Conservation (phyloP, 257 asterid species). For the Solanum clarkiae region DNA sequence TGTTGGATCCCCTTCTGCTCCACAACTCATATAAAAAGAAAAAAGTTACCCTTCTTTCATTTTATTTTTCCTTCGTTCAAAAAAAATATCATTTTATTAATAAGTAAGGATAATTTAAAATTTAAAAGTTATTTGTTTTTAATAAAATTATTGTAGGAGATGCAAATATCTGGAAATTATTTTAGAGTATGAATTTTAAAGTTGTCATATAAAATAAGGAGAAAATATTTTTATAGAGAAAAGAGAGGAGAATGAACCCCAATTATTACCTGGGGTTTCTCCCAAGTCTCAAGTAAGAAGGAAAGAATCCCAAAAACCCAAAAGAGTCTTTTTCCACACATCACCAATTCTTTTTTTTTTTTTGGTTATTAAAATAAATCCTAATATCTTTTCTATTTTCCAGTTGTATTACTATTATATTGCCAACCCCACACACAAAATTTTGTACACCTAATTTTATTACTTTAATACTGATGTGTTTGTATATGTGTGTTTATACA, state of each 20-base stretch:
- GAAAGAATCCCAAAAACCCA: constrained; percentile 37
- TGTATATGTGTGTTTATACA: constrained; percentile 31
- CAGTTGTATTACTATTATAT: not conserved
- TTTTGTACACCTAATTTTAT: not conserved
- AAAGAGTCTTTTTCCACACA: constrained; percentile 4
- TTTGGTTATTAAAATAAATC: not conserved
- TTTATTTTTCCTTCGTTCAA: too few relatives aligned
- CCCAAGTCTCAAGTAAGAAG: constrained; percentile 25
- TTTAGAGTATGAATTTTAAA: too few relatives aligned
- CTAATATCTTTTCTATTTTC: not conserved
- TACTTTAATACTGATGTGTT: constrained; percentile 2
- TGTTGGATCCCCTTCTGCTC: constrained; percentile 31
- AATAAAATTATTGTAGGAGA: rapidly evolving
- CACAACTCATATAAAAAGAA: constrained; percentile 11
- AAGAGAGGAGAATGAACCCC: constrained; percentile 18
- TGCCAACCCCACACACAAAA: not conserved
- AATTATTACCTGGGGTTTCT: constrained; percentile 17
- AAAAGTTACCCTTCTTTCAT: not conserved
- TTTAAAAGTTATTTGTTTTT: too few relatives aligned
- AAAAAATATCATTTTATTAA: too few relatives aligned
- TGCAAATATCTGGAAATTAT: too few relatives aligned
- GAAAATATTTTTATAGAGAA: too few relatives aligned
- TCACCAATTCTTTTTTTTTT: not conserved
- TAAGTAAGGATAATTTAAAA: too few relatives aligned
- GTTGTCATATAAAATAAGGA: too few relatives aligned